A percentile compares a stretch with the other conserved stretches of the same genome.
phyloP scores from a whole-genome alignment of 2,329 filamentous ascomycete genomes.

The Cladosporium velox region DNA sequence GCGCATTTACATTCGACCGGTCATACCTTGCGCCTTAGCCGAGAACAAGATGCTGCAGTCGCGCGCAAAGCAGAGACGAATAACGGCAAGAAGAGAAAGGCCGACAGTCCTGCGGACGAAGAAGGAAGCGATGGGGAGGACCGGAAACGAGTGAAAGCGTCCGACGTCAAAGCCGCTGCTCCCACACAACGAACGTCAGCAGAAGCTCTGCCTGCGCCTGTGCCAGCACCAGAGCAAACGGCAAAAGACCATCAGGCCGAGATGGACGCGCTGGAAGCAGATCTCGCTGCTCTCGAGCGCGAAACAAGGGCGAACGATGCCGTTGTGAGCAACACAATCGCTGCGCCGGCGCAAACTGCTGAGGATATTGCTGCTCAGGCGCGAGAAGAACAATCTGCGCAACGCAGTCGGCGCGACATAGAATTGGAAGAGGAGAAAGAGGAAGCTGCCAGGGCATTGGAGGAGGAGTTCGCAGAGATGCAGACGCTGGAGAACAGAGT shows the following conservation, averaged over 20 bases:
- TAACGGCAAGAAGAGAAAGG: slow-evolving; percentile 57
- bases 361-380: slow-evolving; percentile 50
- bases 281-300: slow-evolving; percentile 58
- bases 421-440: slow-evolving; percentile 53
- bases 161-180: not conserved
- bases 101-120: slow-evolving; percentile 26
- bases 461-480: slow-evolving; percentile 55
- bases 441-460: slow-evolving; percentile 47
- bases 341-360: slow-evolving; percentile 49
- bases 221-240: slow-evolving; percentile 33
- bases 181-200: not conserved
- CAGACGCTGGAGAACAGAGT: slow-evolving; percentile 50
- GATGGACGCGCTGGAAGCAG: slow-evolving; percentile 78
- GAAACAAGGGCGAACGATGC: slow-evolving; percentile 37
- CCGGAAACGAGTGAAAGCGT: slow-evolving; percentile 20
- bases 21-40: slow-evolving; percentile 43
- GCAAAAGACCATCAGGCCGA: slow-evolving; percentile 43
- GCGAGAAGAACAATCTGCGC: slow-evolving; percentile 46
- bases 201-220: not conserved
- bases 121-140: slow-evolving; percentile 26
- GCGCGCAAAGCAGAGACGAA: slow-evolving; percentile 32
- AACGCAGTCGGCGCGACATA: slow-evolving; percentile 45
- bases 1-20: slow-evolving; percentile 57
- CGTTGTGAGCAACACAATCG: slow-evolving; percentile 38
- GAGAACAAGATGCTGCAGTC: slow-evolving; percentile 34